These are phyloP conservation scores for Venturia oleaginea DNA, from an alignment of 2,329 filamentous ascomycete genomes.

Conservation along the genomic window DNA sequence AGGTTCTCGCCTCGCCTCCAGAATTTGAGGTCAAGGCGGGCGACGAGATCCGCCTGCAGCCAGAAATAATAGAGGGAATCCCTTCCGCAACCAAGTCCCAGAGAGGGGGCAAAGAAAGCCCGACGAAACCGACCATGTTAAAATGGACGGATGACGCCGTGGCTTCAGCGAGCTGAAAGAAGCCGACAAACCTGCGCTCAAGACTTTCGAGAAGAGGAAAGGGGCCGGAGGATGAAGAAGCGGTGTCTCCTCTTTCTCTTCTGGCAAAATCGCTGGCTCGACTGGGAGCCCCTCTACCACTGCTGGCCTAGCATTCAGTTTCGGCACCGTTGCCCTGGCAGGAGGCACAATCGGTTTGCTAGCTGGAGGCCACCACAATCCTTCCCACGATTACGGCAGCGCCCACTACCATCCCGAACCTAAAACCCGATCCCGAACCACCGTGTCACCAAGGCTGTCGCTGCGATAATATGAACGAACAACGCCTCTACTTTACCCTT, in stretches of 20 bases:
- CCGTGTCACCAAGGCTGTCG: not conserved
- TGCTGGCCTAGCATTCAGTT: not conserved
- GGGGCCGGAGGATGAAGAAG: not conserved
- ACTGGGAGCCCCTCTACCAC: too few relatives aligned
- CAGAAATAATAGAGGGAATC: not conserved
- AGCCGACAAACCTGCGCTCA: not conserved
- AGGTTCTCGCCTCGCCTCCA: not conserved
- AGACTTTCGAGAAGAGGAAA: not conserved
- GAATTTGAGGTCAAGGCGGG: not conserved
- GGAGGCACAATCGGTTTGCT: not conserved
- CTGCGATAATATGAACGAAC: not conserved
- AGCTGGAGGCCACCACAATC: not conserved
- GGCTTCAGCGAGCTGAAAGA: not conserved
- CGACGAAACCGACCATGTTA: not conserved
- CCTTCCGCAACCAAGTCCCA: not conserved
- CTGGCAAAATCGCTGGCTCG: too few relatives aligned
- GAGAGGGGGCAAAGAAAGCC: not conserved
- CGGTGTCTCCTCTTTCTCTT: not conserved
- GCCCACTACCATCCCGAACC: not conserved
- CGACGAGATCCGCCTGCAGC: not conserved
- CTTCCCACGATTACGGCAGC: not conserved
- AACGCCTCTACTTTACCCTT: not conserved
- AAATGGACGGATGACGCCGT: not conserved
- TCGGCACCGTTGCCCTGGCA: not conserved
- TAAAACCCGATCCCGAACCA: not conserved